Conservation (phyloP, 1,284 basidiomycete genomes). For the Sporisorium graminicola region DNA sequence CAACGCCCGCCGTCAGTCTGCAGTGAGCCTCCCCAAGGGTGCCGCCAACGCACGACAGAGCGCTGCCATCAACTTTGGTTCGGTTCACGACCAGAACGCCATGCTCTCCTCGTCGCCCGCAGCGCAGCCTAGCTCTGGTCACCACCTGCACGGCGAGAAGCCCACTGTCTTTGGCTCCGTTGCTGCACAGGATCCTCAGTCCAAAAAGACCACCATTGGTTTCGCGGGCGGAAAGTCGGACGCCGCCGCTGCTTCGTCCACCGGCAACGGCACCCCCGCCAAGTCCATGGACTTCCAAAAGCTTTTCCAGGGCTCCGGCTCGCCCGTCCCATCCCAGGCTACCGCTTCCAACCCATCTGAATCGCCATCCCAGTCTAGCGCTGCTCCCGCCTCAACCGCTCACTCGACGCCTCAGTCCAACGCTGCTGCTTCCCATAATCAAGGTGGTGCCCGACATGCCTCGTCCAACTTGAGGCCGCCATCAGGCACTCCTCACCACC, state of each 20-base stretch:
- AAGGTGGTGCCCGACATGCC: conserved; percentile 38
- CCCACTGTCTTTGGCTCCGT: conserved; percentile 70
- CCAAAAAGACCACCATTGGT: conserved; percentile 62
- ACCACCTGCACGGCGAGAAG: conserved; percentile 64
- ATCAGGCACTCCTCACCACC: conserved; percentile 46
- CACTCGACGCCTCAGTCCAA: conserved; percentile 38
- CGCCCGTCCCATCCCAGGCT: conserved; percentile 40
- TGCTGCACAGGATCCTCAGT: conserved; percentile 61
- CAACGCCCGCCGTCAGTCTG: conserved; percentile 53
- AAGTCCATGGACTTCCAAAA: conserved; percentile 67
- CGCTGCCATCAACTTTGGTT: conserved; percentile 70
- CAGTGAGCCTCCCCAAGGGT: conserved; percentile 63
- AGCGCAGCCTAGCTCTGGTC: conserved; percentile 65
- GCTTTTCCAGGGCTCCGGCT: conserved; percentile 65
- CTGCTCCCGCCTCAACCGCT: conserved; percentile 36
- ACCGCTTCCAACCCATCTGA: conserved; percentile 38
- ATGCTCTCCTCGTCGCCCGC: conserved; percentile 71
- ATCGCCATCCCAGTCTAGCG: conserved; percentile 43
- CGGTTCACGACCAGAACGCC: conserved; percentile 70
- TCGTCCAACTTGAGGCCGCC: conserved; percentile 56
- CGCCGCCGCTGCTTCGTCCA: conserved; percentile 69
- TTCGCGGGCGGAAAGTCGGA: conserved; percentile 72
- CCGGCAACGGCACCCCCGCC: conserved; percentile 48
- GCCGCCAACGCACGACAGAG: conserved; percentile 38
- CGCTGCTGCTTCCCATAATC: conserved; percentile 14